phyloP scores from a whole-genome alignment of 306 rosid genomes.

The Prunus salicina region DNA sequence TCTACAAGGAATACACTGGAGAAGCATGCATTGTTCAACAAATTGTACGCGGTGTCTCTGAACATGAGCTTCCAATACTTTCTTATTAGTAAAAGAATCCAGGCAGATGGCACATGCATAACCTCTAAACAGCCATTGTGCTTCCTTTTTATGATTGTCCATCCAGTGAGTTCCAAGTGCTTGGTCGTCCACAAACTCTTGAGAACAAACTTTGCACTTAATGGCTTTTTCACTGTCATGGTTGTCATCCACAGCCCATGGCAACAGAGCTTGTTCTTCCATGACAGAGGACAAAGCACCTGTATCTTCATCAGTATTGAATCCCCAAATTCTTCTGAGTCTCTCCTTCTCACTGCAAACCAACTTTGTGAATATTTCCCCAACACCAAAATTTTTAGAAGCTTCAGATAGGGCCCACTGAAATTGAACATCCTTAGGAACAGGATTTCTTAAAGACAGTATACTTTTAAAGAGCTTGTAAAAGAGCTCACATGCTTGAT shows the following conservation, averaged over 20 bases:
- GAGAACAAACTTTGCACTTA: slow-evolving; percentile 77
- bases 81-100: slow-evolving; percentile 90
- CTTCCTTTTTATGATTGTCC: slow-evolving; percentile 95
- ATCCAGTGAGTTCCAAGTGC: slow-evolving; percentile 88
- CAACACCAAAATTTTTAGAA: slow-evolving; percentile 60
- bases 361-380: slow-evolving; percentile 62
- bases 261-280: slow-evolving; percentile 59
- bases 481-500: slow-evolving; percentile 93
- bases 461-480: slow-evolving; percentile 92
- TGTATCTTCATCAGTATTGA: slow-evolving; percentile 53
- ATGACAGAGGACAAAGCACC: slow-evolving; percentile 26
- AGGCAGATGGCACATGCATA: slow-evolving; percentile 95
- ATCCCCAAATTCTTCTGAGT: slow-evolving; percentile 72
- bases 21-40: slow-evolving; percentile 97
- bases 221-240: slow-evolving; percentile 47
- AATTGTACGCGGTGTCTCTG: slow-evolving; percentile 93
- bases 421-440: slow-evolving; percentile 91
- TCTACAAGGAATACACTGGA: slow-evolving; percentile 95
- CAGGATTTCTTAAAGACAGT: slow-evolving; percentile 81
- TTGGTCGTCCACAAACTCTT: slow-evolving; percentile 67
- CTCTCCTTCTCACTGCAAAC: slow-evolving; percentile 78
- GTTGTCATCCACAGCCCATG: slow-evolving; percentile 39
- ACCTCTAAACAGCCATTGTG: slow-evolving; percentile 97
- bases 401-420: slow-evolving; percentile 98
- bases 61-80: slow-evolving; percentile 87